phyloP scores from a whole-genome alignment of 768 basidiomycete species.

The Boletus rufocinnamomeus region DNA sequence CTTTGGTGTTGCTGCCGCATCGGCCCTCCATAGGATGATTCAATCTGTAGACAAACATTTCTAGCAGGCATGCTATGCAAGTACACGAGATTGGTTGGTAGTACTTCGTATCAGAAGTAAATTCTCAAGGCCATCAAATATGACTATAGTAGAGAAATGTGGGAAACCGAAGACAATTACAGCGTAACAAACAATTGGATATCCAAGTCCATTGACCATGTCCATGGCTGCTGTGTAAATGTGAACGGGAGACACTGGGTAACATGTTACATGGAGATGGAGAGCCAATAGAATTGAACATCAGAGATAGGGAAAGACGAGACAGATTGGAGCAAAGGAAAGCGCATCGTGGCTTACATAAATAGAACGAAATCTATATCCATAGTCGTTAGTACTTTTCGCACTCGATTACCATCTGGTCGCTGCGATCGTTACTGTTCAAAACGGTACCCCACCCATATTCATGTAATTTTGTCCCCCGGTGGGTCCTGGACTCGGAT shows the following conservation, averaged over 20 bases:
- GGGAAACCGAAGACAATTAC: constrained; percentile 40
- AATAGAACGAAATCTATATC: constrained; percentile 32
- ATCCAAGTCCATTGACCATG: constrained; percentile 58
- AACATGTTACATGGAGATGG: constrained; percentile 30
- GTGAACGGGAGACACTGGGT: constrained; percentile 33
- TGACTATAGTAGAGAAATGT: constrained; percentile 17
- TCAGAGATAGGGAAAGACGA: constrained; percentile 20
- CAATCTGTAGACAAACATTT: constrained; percentile 3
- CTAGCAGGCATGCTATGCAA: neutral
- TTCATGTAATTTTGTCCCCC: constrained; percentile 48
- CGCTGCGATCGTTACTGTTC: constrained; percentile 18
- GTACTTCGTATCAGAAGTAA: neutral
- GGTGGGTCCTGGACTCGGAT: constrained; percentile 66
- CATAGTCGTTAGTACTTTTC: constrained; percentile 18
- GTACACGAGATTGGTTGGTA: neutral
- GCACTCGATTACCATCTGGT: constrained; percentile 1
- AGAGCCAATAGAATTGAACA: constrained; percentile 18
- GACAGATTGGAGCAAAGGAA: constrained; percentile 21
- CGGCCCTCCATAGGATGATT: constrained; percentile 23
- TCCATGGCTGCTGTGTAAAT: constrained; percentile 35
- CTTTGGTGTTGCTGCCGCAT: constrained; percentile 21
- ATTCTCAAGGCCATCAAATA: constrained; percentile 12
- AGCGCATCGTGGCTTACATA: constrained; percentile 3
- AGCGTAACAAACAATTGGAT: constrained; percentile 52
- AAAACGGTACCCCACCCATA: constrained; percentile 39